A percentile compares a stretch with the other conserved stretches of the same genome.
Evolutionary conservation across 305 asterid genomes (phyloP).

Genomic region (Ajuga reptans): DNA sequence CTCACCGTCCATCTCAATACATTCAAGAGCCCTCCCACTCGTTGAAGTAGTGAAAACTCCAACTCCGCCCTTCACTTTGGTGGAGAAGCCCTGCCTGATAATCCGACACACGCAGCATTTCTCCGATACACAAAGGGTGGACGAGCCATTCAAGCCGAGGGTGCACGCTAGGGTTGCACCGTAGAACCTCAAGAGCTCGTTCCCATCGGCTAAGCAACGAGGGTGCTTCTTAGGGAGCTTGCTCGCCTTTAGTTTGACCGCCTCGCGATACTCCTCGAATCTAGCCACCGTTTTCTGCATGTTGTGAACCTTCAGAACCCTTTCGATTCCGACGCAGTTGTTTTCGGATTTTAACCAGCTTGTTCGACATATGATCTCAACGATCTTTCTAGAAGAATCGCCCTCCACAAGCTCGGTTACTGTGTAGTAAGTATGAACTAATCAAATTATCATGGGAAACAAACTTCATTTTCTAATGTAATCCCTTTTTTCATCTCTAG

Average conservation of each 20-base stretch:
- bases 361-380: constrained; percentile 76
- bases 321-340: constrained; percentile 55
- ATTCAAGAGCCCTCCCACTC: constrained; percentile 67
- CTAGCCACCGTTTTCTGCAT: constrained; percentile 66
- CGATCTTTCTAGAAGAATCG: constrained; percentile 80
- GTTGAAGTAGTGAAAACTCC: constrained; percentile 89
- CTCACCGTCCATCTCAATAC: constrained; percentile 30
- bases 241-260: constrained; percentile 59
- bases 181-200: constrained; percentile 71
- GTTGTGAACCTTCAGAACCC: constrained; percentile 72
- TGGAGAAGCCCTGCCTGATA: constrained; percentile 58
- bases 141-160: constrained; percentile 60
- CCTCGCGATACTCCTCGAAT: constrained; percentile 75
- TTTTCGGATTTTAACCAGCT: constrained; percentile 66
- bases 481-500: too few relatives aligned
- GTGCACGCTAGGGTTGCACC: constrained; percentile 73
- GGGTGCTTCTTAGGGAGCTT: constrained; percentile 85
- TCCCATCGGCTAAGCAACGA: constrained; percentile 85
- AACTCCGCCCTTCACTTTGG: constrained; percentile 55
- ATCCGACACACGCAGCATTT: constrained; percentile 68
- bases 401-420: constrained; percentile 86
- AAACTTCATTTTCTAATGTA: too few relatives aligned
- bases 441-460: too few relatives aligned
- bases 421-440: constrained; percentile 24
- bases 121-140: constrained; percentile 63